phyloP scores from a whole-genome alignment of 2,329 filamentous ascomycete genomes.

The Arthrinium phaeospermum region DNA sequence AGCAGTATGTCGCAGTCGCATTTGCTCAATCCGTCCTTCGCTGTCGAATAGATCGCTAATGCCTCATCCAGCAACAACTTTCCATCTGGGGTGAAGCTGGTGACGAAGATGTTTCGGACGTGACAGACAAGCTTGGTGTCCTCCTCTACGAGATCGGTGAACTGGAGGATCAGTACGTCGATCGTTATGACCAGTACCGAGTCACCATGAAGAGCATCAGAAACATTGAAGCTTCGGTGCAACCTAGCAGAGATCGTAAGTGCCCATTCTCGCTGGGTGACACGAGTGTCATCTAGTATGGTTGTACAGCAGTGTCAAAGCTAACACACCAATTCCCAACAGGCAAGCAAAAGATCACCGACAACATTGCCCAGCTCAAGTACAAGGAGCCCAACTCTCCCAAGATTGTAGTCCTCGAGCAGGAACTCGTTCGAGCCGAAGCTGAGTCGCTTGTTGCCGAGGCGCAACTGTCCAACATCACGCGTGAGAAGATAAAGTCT shows the following conservation, averaged over 20 bases:
- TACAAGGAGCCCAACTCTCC: conserved; percentile 99
- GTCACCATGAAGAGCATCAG: conserved; percentile 99
- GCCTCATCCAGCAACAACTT: conserved; percentile 81
- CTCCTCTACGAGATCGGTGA: conserved; percentile 98
- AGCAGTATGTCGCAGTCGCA: conserved; percentile 69
- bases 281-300: background rate
- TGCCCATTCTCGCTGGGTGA: conserved; percentile 25
- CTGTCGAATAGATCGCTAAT: background rate
- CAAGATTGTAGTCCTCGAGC: conserved; percentile 96
- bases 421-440: conserved; percentile 97
- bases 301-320: conserved; percentile 22
- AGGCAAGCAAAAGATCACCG: conserved; percentile 99
- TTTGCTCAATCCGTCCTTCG: background rate
- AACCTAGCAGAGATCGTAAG: conserved; percentile 95
- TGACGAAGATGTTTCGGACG: conserved; percentile 97
- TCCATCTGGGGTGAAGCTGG: conserved; percentile 96
- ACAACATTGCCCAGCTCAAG: conserved; percentile 97
- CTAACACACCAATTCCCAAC: conserved; percentile 24
- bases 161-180: conserved; percentile 96
- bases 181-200: conserved; percentile 98
- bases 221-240: conserved; percentile 98
- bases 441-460: conserved; percentile 98
- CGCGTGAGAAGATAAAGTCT: conserved; percentile 98
- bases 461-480: conserved; percentile 98
- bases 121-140: conserved; percentile 98